phyloP scores from a whole-genome alignment of 2,329 filamentous ascomycete genomes.

The Chaetomium sp. region DNA sequence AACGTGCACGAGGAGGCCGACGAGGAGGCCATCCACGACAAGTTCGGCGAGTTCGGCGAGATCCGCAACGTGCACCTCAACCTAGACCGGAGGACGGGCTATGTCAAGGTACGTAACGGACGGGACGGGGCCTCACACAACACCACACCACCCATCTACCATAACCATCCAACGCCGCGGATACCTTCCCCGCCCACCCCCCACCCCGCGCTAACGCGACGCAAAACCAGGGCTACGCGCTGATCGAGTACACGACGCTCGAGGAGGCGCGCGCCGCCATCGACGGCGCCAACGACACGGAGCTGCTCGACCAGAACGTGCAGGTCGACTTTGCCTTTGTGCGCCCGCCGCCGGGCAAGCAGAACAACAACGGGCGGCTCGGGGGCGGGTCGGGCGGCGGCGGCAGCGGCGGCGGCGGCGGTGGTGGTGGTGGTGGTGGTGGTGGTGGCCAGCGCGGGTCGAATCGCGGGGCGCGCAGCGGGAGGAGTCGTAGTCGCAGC shows the following conservation, averaged over 20 bases:
- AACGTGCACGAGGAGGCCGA: slow-evolving; percentile 87
- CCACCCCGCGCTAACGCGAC: too few relatives aligned
- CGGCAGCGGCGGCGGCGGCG: slow-evolving; percentile 37
- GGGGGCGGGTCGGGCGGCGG: slow-evolving; percentile 40
- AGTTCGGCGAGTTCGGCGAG: slow-evolving; percentile 81
- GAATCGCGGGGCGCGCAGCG: slow-evolving; percentile 42
- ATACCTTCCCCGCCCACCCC: too few relatives aligned
- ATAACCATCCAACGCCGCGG: too few relatives aligned
- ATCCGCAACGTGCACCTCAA: slow-evolving; percentile 88
- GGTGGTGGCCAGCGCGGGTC: slow-evolving; percentile 47
- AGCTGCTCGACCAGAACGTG: slow-evolving; percentile 80
- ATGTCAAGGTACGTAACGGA: slow-evolving; percentile 70
- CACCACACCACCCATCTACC: too few relatives aligned
- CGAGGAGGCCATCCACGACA: slow-evolving; percentile 79
- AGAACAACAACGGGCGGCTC: slow-evolving; percentile 36
- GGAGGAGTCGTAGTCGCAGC: slow-evolving; percentile 53
- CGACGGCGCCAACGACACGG: slow-evolving; percentile 73
- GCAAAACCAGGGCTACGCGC: slow-evolving; percentile 68
- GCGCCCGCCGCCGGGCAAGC: slow-evolving; percentile 68
- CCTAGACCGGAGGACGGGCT: slow-evolving; percentile 78
- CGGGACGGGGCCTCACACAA: neutral
- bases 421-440: slow-evolving; percentile 42
- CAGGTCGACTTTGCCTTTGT: slow-evolving; percentile 85
- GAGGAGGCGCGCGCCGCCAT: slow-evolving; percentile 81
- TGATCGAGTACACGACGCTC: slow-evolving; percentile 82